phyloP scores from a whole-genome alignment of 805 yeast genomes.

The Lipomyces japonicus region DNA sequence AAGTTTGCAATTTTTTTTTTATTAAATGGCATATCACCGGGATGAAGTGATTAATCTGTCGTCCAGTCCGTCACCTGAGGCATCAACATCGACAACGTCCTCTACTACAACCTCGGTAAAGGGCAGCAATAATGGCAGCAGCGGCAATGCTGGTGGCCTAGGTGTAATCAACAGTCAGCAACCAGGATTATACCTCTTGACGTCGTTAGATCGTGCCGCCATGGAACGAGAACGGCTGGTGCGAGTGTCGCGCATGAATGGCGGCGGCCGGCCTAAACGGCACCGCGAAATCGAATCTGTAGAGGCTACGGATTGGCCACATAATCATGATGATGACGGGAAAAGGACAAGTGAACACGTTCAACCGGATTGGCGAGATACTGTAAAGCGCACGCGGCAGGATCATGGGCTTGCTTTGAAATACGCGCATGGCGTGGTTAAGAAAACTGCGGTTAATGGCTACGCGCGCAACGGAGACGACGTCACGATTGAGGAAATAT shows the following conservation, averaged over 20 bases:
- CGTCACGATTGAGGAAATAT: conserved; percentile 24
- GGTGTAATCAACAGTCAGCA: too few relatives aligned
- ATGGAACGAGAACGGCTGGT: conserved; percentile 26
- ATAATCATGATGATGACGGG: not conserved
- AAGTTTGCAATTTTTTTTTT: too few relatives aligned
- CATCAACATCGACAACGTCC: too few relatives aligned
- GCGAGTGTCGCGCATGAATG: conserved; percentile 12
- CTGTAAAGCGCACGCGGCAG: conserved; percentile 7
- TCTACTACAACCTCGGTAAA: too few relatives aligned
- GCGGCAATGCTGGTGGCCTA: too few relatives aligned
- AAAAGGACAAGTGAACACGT: too few relatives aligned
- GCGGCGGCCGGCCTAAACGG: conserved; percentile 25
- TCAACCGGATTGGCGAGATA: too few relatives aligned
- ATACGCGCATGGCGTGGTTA: conserved; percentile 23
- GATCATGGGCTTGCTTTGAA: conserved; percentile 8
- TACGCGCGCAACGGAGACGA: conserved; percentile 11
- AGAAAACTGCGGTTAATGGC: conserved; percentile 23
- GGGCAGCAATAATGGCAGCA: too few relatives aligned
- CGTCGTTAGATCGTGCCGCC: conserved; percentile 19
- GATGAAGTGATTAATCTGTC: too few relatives aligned
- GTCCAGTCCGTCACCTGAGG: too few relatives aligned
- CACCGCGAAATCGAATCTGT: conserved; percentile 1
- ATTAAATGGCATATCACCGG: too few relatives aligned
- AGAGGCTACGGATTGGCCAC: not conserved
- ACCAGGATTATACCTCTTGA: too few relatives aligned